Base-by-base conservation (phyloP, 768 basidiomycete species). In the Trametes elegans region DNA sequence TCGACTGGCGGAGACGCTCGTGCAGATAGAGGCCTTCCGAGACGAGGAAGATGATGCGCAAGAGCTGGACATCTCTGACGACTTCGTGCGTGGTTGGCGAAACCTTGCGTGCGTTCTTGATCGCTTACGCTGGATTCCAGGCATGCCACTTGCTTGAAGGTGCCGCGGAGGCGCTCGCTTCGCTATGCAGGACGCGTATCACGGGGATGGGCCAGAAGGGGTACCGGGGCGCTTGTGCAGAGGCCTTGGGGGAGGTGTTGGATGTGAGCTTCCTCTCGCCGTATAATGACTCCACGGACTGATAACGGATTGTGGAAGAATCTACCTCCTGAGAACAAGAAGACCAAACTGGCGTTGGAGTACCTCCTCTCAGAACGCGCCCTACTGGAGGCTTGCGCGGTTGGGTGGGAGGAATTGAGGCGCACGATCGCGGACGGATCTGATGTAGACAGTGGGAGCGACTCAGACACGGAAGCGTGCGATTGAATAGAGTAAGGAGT, bases 301-400 rank as follows among this genome's bases (percentile, higher is more conserved):
- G 6, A 27, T 28, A 7, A n/a, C 36, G 28, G 35, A 18, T 28
- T 3, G 6, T 16, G 13, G 21, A 8, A 67, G 66, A 44, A 34
- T 23, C 50, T 67, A 2, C 58, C 59, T 5, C 47, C 46, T 1
- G 36, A 43, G 21, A 31, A 40, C 16, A 13, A 21, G 5, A 58
- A 59, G 46, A 67, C 61, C 0, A 60, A 60, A 3, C 53, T 62
- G 2, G 64, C 62, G 3, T 26, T 66, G 6, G 28, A 49, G 43
- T 60, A 64, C 34, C 63, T 64, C 7, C 53, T 68, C 11, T 44
- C 58, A n/a, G 67, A 68, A 58, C 63, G 67, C 16, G 59, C 63
- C 8, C 36, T 68, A 5, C 46, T 68, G 26, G 64, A 64, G 34
- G 57, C 64, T 46, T 65, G 65, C 45, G 44, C 42, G 7, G 55